Evolutionary conservation across 2,329 filamentous ascomycete species (phyloP).

Genomic region (Microdochium paspali): DNA sequence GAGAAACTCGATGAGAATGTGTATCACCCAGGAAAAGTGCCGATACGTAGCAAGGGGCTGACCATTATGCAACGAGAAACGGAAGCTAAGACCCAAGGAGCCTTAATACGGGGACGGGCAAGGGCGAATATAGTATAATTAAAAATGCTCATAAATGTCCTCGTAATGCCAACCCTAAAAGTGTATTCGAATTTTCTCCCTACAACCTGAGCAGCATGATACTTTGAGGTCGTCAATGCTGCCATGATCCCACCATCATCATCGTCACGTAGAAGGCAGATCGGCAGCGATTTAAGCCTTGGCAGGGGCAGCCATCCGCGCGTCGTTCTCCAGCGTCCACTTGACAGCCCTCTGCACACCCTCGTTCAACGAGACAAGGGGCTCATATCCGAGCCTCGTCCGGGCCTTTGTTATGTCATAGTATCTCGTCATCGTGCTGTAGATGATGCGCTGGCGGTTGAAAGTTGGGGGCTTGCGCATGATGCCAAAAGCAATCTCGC

Average conservation of each 20-base stretch:
- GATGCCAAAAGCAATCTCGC: slow-evolving; percentile 41
- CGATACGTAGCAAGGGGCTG: too few relatives aligned
- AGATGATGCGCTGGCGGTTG: slow-evolving; percentile 51
- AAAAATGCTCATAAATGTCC: too few relatives aligned
- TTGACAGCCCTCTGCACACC: slow-evolving; percentile 45
- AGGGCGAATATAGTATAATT: too few relatives aligned
- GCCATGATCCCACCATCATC: not conserved
- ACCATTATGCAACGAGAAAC: too few relatives aligned
- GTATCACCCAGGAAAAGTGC: too few relatives aligned
- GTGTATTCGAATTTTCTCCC: too few relatives aligned
- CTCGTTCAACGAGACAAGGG: slow-evolving; percentile 57
- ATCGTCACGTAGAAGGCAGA: not conserved
- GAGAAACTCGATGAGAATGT: not conserved
- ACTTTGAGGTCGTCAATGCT: not conserved
- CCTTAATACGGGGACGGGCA: too few relatives aligned
- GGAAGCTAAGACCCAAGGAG: too few relatives aligned
- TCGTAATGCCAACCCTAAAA: too few relatives aligned
- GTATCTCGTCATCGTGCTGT: slow-evolving; percentile 67
- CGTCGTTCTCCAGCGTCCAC: slow-evolving; percentile 36
- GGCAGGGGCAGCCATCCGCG: not conserved
- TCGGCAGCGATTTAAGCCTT: not conserved
- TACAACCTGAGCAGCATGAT: too few relatives aligned
- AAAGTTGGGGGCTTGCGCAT: slow-evolving; percentile 46
- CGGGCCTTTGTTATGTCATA: slow-evolving; percentile 71
- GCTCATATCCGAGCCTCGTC: slow-evolving; percentile 58